Evolutionary conservation across 805 yeast genomes (phyloP).

Genomic region (Schwanniomyces polymorphus): DNA sequence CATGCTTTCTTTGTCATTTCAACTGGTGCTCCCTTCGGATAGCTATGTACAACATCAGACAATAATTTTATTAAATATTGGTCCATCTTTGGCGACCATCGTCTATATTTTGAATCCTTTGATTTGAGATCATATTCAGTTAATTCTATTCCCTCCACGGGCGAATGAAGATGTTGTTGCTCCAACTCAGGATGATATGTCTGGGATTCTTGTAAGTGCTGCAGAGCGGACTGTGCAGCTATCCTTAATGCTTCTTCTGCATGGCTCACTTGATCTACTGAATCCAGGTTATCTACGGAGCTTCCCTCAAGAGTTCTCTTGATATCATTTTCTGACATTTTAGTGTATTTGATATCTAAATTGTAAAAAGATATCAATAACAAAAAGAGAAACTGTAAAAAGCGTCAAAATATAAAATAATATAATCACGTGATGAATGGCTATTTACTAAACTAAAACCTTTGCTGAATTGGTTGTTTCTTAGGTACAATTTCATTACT

Average conservation of each 20-base stretch:
- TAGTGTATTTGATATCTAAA: conserved; percentile 6
- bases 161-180: conserved; percentile 10
- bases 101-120: conserved; percentile 33
- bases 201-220: conserved; percentile 12
- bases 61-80: conserved; percentile 29
- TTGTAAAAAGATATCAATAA: conserved; percentile 6
- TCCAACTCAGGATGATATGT: conserved; percentile 10
- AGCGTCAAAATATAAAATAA: background rate
- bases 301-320: conserved; percentile 3
- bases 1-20: conserved; percentile 38
- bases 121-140: conserved; percentile 32
- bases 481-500: background rate
- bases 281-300: conserved; percentile 1
- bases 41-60: conserved; percentile 37
- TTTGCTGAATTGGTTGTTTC: background rate
- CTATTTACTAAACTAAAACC: background rate
- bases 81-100: conserved; percentile 42
- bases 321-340: conserved; percentile 6
- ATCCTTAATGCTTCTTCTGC: conserved; percentile 21
- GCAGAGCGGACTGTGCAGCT: conserved; percentile 15
- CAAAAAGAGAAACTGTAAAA: background rate
- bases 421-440: background rate
- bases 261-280: conserved; percentile 12
- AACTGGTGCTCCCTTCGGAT: conserved; percentile 26
- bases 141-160: conserved; percentile 15